Evolutionary conservation across 306 rosid genomes (phyloP), one percentile per base, ranked within the genome.

Genomic region (Oxytropis ochrocephala): DNA sequence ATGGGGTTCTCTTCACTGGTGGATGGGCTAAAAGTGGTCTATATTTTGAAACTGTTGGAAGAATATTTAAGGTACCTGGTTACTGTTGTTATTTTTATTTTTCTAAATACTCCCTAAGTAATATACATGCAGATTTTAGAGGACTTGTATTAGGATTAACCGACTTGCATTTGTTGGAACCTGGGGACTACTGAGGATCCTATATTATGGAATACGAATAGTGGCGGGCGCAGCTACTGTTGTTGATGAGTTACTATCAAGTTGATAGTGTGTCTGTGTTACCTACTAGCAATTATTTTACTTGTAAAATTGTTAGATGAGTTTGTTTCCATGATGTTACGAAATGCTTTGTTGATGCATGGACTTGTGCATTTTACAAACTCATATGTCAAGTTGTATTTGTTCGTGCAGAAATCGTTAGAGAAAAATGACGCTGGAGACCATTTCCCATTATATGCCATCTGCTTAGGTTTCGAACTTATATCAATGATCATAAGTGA

Each of bases 1-100:
- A 92, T 51, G 98, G 98, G 51, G 91, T 89, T 74, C 83, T 92
- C 75, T 89, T 92, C 80, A 92, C 98, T 12, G 96, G 98, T 67
- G 98, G 98, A 5, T 85, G 83, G 87, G 92, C 85, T 52, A 83
- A 92, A 29, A 17, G 27, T 46, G 98, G 96, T 46, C 64, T 73
- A 54, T 92, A 92, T 78, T 88, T 80, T 67, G 79, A 85, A 61
- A 73, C 83, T 70, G 83, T 69, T 57, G 62, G 74, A 55, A 83
- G 35, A 64, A 78, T 92, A 56, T 88, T 88, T 42, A 44, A 88
- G 98, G 96, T 89, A 83, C 36, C 9, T 6, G 8, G 16, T 38
- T 27, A 7, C 18, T 47, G 14, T 38, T 53, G 5, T 13, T 32
- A 2, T 56, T 43, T 1, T 36, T 16, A 17, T 38, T 14, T 14